Evolutionary conservation across 2,329 filamentous ascomycete species (phyloP).

Genomic region (Lecanicillium sp.): DNA sequence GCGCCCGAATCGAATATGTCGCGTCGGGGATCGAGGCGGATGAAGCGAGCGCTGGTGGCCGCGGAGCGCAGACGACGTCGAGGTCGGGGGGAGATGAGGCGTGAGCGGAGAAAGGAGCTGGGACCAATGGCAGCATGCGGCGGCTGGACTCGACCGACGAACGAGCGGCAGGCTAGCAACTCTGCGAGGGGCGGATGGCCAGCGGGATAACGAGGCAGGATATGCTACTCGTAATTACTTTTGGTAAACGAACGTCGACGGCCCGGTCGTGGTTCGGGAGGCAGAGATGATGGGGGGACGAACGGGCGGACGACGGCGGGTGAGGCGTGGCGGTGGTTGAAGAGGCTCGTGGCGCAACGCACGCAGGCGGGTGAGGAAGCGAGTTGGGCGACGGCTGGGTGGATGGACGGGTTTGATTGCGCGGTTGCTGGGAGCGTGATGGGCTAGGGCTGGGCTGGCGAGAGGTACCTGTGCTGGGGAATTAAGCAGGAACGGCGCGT

Average conservation of each 20-base stretch:
- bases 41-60: neutral
- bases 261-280: neutral
- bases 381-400: slow-evolving; percentile 2
- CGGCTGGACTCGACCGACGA: slow-evolving; percentile 1
- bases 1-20: neutral
- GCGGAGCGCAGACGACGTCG: neutral
- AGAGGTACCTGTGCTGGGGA: neutral
- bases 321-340: slow-evolving; percentile 7
- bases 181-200: neutral
- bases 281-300: too few relatives aligned
- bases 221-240: too few relatives aligned
- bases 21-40: slow-evolving; percentile 1
- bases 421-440: neutral
- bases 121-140: slow-evolving; percentile 5
- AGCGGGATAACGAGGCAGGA: neutral
- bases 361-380: slow-evolving; percentile 7
- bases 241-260: neutral
- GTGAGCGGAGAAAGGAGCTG: neutral
- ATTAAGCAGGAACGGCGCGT: too few relatives aligned
- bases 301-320: slow-evolving; percentile 1
- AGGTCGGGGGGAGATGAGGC: neutral
- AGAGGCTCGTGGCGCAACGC: slow-evolving; percentile 6
- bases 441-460: neutral
- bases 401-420: slow-evolving; percentile 8
- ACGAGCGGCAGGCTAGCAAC: neutral